These are phyloP conservation scores for Pseudoturritis turrita DNA, from an alignment of 345 rosid genomes.

Conservation along the genomic window DNA sequence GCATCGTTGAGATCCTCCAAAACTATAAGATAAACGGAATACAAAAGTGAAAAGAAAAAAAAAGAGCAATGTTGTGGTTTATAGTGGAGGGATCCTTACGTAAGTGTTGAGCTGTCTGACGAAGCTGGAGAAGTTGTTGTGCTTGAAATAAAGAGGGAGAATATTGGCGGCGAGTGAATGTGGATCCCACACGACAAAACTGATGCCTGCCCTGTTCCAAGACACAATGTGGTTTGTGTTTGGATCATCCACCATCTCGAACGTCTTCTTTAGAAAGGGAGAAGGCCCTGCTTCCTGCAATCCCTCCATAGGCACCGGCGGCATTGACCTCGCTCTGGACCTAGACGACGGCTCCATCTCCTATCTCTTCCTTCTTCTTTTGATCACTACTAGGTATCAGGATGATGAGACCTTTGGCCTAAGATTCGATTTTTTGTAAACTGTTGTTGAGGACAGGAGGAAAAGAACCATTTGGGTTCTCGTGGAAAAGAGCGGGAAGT, in stretches of 20 bases:
- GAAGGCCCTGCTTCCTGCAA: slow-evolving; percentile 72
- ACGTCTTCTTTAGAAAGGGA: slow-evolving; percentile 81
- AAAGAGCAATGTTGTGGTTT: background rate
- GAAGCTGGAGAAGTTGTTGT: slow-evolving; percentile 90
- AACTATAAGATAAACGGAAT: slow-evolving; percentile 10
- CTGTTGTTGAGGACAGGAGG: background rate
- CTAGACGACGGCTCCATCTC: slow-evolving; percentile 21
- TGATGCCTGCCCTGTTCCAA: slow-evolving; percentile 61
- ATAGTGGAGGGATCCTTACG: slow-evolving; percentile 40
- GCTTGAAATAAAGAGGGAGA: slow-evolving; percentile 83
- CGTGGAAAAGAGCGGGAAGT: slow-evolving; percentile 10
- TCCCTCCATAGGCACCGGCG: slow-evolving; percentile 54
- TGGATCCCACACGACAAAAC: slow-evolving; percentile 85
- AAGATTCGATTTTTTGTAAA: background rate
- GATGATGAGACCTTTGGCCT: background rate
- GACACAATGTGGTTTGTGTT: slow-evolving; percentile 61
- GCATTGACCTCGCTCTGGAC: slow-evolving; percentile 1
- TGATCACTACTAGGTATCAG: background rate
- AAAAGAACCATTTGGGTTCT: background rate
- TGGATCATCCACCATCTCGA: slow-evolving; percentile 73
- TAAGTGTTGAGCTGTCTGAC: slow-evolving; percentile 90
- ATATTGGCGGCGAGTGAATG: slow-evolving; percentile 54
- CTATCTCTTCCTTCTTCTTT: background rate
- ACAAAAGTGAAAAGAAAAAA: background rate
- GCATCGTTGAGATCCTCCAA: slow-evolving; percentile 6